Conservation (phyloP, 768 basidiomycete species). For the Rossbeevera mucosa region DNA sequence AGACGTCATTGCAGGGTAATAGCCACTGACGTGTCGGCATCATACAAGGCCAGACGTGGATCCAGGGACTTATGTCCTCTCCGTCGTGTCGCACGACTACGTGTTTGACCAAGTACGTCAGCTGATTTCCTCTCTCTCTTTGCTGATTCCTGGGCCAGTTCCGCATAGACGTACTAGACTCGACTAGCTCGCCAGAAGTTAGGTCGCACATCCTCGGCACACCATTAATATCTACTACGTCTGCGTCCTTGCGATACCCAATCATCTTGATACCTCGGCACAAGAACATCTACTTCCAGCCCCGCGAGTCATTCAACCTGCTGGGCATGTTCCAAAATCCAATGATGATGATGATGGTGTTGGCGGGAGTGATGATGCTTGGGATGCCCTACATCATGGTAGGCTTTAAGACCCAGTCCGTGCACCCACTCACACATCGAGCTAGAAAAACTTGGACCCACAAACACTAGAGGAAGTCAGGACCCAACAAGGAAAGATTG, state of each 20-base stretch:
- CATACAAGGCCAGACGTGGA: slow-evolving; percentile 56
- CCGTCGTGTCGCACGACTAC: slow-evolving; percentile 62
- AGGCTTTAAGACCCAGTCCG: neutral
- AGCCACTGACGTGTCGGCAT: slow-evolving; percentile 9
- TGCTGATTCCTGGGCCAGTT: slow-evolving; percentile 38
- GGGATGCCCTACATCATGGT: slow-evolving; percentile 77
- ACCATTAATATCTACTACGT: slow-evolving; percentile 55
- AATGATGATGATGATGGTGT: slow-evolving; percentile 77
- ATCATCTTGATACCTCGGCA: slow-evolving; percentile 51
- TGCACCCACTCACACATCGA: slow-evolving; percentile 4
- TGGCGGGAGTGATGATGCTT: slow-evolving; percentile 62
- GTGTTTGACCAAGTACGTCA: slow-evolving; percentile 61
- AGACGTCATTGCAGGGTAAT: neutral
- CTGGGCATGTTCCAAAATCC: slow-evolving; percentile 75
- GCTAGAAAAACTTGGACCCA: slow-evolving; percentile 73
- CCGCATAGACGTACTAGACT: slow-evolving; percentile 57
- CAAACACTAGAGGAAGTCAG: slow-evolving; percentile 62
- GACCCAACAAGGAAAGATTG: slow-evolving; percentile 53
- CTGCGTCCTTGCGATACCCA: slow-evolving; percentile 57
- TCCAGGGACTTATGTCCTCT: slow-evolving; percentile 65
- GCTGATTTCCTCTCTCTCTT: neutral
- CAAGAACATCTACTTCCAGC: slow-evolving; percentile 61
- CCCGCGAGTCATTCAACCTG: slow-evolving; percentile 68
- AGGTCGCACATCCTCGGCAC: slow-evolving; percentile 66
- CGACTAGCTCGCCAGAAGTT: slow-evolving; percentile 45